A percentile compares a stretch with the other conserved stretches of the same genome.
phyloP scores from a whole-genome alignment of 192 early-diverging fungal genomes.

The Gigaspora rosea region DNA sequence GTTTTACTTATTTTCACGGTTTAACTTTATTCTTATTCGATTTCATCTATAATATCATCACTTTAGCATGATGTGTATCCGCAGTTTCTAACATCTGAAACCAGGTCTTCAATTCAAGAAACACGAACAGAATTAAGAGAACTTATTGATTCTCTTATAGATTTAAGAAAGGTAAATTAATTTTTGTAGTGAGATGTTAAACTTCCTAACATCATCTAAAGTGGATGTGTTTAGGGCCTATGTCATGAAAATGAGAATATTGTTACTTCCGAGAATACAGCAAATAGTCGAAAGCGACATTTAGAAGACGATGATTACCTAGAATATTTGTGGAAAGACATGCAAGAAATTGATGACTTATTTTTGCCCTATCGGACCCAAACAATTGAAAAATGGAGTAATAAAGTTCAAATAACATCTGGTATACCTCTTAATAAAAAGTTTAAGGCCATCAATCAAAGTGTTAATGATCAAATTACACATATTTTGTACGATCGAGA shows the following conservation, averaged over 20 bases:
- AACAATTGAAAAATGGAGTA: conserved; percentile 93
- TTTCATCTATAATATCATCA: background rate
- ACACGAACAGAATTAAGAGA: conserved; percentile 37
- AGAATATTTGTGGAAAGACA: conserved; percentile 59
- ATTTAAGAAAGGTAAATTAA: conserved; percentile 34
- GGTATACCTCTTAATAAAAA: conserved; percentile 79
- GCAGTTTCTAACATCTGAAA: conserved; percentile 9
- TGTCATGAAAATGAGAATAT: conserved; percentile 44
- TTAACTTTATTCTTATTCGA: conserved; percentile 45
- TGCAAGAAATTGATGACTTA: conserved; percentile 58
- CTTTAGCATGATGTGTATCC: conserved; percentile 31
- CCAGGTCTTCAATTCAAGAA: conserved; percentile 34
- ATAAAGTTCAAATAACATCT: conserved; percentile 77
- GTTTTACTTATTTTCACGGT: conserved; percentile 39
- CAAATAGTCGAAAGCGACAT: conserved; percentile 47
- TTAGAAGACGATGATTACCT: conserved; percentile 50
- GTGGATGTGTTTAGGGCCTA: conserved; percentile 37
- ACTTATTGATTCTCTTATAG: conserved; percentile 46
- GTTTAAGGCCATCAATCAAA: conserved; percentile 95
- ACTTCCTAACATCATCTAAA: background rate
- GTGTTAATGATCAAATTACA: conserved; percentile 73
- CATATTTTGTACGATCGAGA: conserved; percentile 70
- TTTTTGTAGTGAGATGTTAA: no score
- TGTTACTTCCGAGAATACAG: conserved; percentile 23
- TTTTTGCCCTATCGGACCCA: conserved; percentile 81